These are phyloP conservation scores for Ganoderma boninense DNA, from an alignment of 1,284 basidiomycete species.

Conservation along the genomic window DNA sequence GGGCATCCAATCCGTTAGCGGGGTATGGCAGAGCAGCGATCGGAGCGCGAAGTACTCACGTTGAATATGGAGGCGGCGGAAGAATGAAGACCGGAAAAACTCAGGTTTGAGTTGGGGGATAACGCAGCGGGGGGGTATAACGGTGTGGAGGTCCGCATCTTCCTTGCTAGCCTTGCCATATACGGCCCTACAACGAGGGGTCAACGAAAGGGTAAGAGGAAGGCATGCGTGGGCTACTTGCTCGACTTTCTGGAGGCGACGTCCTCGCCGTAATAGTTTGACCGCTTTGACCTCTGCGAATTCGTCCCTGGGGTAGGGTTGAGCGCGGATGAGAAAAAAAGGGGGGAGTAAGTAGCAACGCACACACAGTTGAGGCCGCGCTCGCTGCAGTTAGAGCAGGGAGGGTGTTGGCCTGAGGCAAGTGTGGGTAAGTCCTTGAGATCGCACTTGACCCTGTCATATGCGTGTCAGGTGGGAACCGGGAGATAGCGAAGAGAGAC, in stretches of 20 bases:
- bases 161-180: constrained; percentile 55
- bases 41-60: constrained; percentile 55
- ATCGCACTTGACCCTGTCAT: constrained; percentile 77
- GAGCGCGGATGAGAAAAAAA: constrained; percentile 4
- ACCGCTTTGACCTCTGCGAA: constrained; percentile 89
- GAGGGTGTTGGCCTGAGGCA: constrained; percentile 57
- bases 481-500: constrained; percentile 16
- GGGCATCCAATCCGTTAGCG: constrained; percentile 47
- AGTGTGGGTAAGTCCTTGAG: constrained; percentile 74
- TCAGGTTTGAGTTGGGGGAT: constrained; percentile 79
- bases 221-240: constrained; percentile 35
- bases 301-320: constrained; percentile 63
- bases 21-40: constrained; percentile 16
- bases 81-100: constrained; percentile 87
- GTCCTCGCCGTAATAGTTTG: constrained; percentile 83
- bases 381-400: constrained; percentile 89
- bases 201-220: constrained; percentile 12
- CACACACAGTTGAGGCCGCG: constrained; percentile 87
- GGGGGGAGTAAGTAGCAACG: constrained; percentile 42
- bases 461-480: constrained; percentile 18
- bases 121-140: constrained; percentile 47
- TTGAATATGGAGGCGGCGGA: constrained; percentile 82
- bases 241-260: constrained; percentile 85
- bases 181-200: constrained; percentile 42
- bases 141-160: constrained; percentile 48